A percentile compares a stretch with the other conserved stretches of the same genome.
phyloP scores from a whole-genome alignment of 148 eudicot genomes.

The Chenopodium berlandieri region DNA sequence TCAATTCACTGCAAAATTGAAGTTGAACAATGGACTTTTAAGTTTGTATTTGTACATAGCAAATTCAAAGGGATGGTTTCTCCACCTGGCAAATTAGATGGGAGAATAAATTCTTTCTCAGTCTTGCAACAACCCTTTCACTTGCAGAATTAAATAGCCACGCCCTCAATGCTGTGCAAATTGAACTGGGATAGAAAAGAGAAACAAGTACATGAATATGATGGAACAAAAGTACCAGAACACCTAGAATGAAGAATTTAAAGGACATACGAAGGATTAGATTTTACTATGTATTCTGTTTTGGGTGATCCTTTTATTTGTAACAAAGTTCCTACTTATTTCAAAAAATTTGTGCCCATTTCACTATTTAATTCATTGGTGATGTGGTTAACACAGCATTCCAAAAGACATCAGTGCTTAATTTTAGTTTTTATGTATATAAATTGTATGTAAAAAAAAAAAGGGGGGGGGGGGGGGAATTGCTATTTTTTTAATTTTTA shows the following conservation, averaged over 20 bases:
- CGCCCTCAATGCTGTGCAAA: slow-evolving; percentile 70
- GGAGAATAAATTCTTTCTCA: slow-evolving; percentile 71
- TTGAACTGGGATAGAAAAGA: slow-evolving; percentile 48
- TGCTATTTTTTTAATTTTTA: no score
- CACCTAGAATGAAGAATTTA: background rate
- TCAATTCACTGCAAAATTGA: slow-evolving; percentile 3
- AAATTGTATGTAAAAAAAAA: no score
- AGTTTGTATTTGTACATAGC: background rate
- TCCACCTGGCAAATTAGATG: slow-evolving; percentile 76
- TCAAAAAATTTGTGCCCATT: no score
- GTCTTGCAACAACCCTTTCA: slow-evolving; percentile 88
- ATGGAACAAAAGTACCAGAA: background rate
- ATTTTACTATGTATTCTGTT: no score
- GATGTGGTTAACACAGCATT: no score
- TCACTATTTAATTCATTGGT: no score
- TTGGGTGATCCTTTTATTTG: no score
- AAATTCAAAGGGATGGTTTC: background rate
- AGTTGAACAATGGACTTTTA: background rate
- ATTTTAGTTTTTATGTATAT: no score
- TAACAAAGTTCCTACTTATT: no score
- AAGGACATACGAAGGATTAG: background rate
- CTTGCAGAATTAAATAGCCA: slow-evolving; percentile 91
- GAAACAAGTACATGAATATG: background rate
- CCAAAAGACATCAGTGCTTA: no score
- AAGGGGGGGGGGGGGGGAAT: no score